These are phyloP conservation scores for Trichoderma oligosporum DNA, from an alignment of 2,329 filamentous ascomycete genomes.

Conservation along the genomic window DNA sequence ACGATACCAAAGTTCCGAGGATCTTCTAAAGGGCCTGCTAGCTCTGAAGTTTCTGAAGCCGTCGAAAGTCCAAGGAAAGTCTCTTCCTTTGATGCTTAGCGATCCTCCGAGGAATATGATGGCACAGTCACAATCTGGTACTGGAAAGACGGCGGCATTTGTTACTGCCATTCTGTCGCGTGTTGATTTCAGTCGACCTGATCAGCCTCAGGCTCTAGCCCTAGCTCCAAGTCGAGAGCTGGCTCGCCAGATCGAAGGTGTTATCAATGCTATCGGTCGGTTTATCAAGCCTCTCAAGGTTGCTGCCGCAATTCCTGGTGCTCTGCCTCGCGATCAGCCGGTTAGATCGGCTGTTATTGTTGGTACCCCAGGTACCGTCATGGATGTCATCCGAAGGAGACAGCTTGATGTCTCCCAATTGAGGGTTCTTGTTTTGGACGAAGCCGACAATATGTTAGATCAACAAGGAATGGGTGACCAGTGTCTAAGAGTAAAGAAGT, in stretches of 20 bases:
- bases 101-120: conserved; percentile 93
- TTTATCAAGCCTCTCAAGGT: conserved; percentile 74
- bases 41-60: conserved; percentile 88
- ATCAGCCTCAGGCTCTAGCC: conserved; percentile 78
- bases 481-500: conserved; percentile 85
- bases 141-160: conserved; percentile 96
- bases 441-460: conserved; percentile 98
- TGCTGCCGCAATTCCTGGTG: conserved; percentile 78
- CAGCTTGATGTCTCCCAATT: conserved; percentile 69
- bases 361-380: conserved; percentile 89
- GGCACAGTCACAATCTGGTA: conserved; percentile 98
- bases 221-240: conserved; percentile 92
- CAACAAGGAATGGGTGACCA: conserved; percentile 93
- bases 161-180: conserved; percentile 87
- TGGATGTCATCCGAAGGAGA: conserved; percentile 76
- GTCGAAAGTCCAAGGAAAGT: conserved; percentile 96
- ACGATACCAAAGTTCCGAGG: conserved; percentile 31
- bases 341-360: conserved; percentile 79
- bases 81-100: conserved; percentile 80
- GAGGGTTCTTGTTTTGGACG: conserved; percentile 84
- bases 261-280: conserved; percentile 77
- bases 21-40: conserved; percentile 72
- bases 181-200: conserved; percentile 66
- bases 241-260: conserved; percentile 87
- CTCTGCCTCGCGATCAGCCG: conserved; percentile 62